Evolutionary conservation across 257 asterid species (phyloP).

Genomic region (Solanum pinnatisectum): DNA sequence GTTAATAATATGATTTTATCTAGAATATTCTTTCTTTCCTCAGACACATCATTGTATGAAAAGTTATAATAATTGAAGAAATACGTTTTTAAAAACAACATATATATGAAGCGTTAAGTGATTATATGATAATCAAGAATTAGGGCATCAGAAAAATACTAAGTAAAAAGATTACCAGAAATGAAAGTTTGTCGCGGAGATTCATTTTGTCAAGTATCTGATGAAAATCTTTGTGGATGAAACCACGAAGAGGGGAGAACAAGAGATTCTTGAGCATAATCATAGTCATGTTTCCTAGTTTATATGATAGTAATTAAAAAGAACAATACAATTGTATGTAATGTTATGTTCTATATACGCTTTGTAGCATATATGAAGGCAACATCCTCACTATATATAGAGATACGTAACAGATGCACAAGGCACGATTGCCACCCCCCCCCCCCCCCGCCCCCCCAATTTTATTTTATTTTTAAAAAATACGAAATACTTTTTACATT

Average conservation of each 20-base stretch:
- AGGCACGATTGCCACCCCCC: not conserved
- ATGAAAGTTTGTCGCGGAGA: constrained; percentile 29
- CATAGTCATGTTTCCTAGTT: not conserved
- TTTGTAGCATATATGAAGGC: not conserved
- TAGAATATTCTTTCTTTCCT: not conserved
- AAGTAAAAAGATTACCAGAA: constrained; percentile 26
- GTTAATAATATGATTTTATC: not conserved
- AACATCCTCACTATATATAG: not conserved
- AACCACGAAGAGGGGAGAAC: constrained; percentile 21
- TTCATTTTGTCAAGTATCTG: constrained; percentile 29
- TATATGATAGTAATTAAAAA: not conserved
- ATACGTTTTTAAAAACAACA: not conserved
- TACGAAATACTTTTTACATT: not conserved
- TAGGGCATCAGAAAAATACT: no score
- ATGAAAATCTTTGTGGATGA: constrained; percentile 45
- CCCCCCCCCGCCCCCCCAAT: no score
- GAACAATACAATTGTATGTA: not conserved
- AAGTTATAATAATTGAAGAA: not conserved
- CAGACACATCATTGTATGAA: not conserved
- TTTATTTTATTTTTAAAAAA: no score
- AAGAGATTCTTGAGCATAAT: constrained; percentile 19
- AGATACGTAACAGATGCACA: not conserved
- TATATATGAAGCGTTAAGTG: no score
- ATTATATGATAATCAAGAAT: no score
- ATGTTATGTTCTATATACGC: not conserved